Percentiles rank a stretch among this genome's conserved stretches.
These are phyloP conservation scores for Penicillium alfredii DNA, from an alignment of 495 filamentous ascomycete species.

Conservation along the genomic window DNA sequence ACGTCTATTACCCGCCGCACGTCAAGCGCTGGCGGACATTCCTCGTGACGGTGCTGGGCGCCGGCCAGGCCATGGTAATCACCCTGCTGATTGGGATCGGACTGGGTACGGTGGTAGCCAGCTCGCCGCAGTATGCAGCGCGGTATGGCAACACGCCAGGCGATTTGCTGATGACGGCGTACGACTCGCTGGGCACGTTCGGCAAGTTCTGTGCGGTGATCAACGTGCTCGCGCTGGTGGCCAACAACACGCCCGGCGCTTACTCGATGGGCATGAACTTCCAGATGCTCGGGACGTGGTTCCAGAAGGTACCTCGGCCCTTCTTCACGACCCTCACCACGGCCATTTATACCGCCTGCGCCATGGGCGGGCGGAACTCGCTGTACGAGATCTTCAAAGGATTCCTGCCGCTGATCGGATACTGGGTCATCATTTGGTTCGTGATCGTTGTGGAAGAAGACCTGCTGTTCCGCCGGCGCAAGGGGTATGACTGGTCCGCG, in stretches of 20 bases:
- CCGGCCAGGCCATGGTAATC: constrained; percentile 46
- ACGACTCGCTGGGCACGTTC: constrained; percentile 54
- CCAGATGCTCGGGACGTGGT: constrained; percentile 60
- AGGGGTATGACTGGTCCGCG: constrained; percentile 40
- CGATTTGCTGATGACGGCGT: constrained; percentile 61
- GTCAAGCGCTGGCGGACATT: constrained; percentile 41
- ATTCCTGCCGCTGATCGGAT: constrained; percentile 46
- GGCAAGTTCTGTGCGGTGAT: constrained; percentile 66
- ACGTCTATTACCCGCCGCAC: constrained; percentile 50
- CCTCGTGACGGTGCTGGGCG: constrained; percentile 44
- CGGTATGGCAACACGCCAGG: constrained; percentile 57
- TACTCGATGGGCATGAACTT: constrained; percentile 71
- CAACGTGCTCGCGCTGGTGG: constrained; percentile 60
- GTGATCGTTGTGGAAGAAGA: constrained; percentile 41
- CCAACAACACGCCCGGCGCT: constrained; percentile 62
- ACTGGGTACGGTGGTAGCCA: constrained; percentile 53
- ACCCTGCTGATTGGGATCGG: constrained; percentile 67
- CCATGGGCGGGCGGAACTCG: constrained; percentile 44
- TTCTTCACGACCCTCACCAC: constrained; percentile 50
- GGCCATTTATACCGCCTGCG: constrained; percentile 39
- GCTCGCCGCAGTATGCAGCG: constrained; percentile 44
- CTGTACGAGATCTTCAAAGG: constrained; percentile 44
- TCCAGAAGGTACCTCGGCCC: constrained; percentile 61
- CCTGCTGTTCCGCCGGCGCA: constrained; percentile 32
- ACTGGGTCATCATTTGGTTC: constrained; percentile 46